phyloP scores from a whole-genome alignment of 2,329 filamentous ascomycete species.

The Colletotrichum incanum region DNA sequence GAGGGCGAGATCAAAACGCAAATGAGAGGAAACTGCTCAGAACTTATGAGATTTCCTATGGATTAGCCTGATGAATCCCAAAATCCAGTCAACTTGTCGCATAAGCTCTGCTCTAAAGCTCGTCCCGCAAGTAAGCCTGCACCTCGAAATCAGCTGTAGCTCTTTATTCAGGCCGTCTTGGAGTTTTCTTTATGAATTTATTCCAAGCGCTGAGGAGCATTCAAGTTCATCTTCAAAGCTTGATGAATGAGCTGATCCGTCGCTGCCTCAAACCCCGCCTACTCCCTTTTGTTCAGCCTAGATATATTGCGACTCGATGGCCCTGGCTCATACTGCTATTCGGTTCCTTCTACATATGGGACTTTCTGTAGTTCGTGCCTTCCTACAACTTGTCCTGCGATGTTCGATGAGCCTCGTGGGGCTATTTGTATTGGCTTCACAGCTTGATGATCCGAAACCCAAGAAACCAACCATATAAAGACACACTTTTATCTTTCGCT shows the following conservation, averaged over 20 bases:
- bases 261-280: too few relatives aligned
- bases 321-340: too few relatives aligned
- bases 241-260: neutral
- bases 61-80: too few relatives aligned
- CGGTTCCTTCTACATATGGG: fast-evolving
- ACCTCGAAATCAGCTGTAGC: too few relatives aligned
- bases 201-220: neutral
- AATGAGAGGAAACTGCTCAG: neutral
- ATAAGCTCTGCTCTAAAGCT: too few relatives aligned
- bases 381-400: neutral
- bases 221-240: neutral
- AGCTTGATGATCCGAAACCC: neutral
- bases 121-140: too few relatives aligned
- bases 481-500: neutral
- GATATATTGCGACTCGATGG: neutral
- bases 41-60: too few relatives aligned
- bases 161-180: too few relatives aligned
- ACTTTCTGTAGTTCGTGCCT: neutral
- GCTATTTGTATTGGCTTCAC: neutral
- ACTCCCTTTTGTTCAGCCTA: neutral
- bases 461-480: too few relatives aligned
- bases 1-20: neutral
- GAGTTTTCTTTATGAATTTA: too few relatives aligned
- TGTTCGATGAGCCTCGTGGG: neutral
- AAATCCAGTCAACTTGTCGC: too few relatives aligned